Conservation (phyloP, 2,329 filamentous ascomycete genomes). For the Diplocarpon mali region DNA sequence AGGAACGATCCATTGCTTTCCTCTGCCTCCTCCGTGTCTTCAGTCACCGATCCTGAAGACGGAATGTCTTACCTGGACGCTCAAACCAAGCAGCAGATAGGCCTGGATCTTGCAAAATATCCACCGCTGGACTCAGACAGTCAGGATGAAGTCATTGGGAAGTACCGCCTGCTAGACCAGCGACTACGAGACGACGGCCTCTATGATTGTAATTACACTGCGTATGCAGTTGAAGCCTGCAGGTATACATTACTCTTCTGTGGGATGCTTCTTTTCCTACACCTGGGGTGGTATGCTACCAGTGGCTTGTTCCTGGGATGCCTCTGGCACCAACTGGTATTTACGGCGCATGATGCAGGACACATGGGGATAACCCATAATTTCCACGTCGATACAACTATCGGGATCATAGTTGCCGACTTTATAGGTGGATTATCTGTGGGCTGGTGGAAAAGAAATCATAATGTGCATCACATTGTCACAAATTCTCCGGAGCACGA, state of each 20-base stretch:
- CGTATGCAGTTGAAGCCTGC: slow-evolving; percentile 63
- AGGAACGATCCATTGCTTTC: slow-evolving; percentile 19
- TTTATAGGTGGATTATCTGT: slow-evolving; percentile 81
- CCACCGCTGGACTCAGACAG: slow-evolving; percentile 63
- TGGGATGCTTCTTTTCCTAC: slow-evolving; percentile 50
- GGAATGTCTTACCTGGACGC: slow-evolving; percentile 59
- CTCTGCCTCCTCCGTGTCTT: slow-evolving; percentile 40
- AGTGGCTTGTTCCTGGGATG: slow-evolving; percentile 68
- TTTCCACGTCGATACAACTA: slow-evolving; percentile 70
- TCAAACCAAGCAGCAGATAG: slow-evolving; percentile 62
- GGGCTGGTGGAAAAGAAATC: slow-evolving; percentile 95
- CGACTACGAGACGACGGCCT: slow-evolving; percentile 64
- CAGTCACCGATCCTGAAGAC: slow-evolving; percentile 35
- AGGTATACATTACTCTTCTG: slow-evolving; percentile 62
- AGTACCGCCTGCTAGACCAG: slow-evolving; percentile 70
- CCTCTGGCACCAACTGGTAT: slow-evolving; percentile 92
- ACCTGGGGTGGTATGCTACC: slow-evolving; percentile 51
- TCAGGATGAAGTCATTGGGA: slow-evolving; percentile 64
- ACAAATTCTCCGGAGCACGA: slow-evolving; percentile 94
- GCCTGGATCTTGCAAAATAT: slow-evolving; percentile 68
- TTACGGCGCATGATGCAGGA: slow-evolving; percentile 87
- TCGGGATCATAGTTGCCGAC: slow-evolving; percentile 85
- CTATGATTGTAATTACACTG: slow-evolving; percentile 73
- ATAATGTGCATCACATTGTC: slow-evolving; percentile 94
- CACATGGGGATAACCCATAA: slow-evolving; percentile 96